Evolutionary conservation across 495 filamentous ascomycete genomes (phyloP), one percentile per base, ranked within the genome.

Genomic region (Parathielavia appendiculata): DNA sequence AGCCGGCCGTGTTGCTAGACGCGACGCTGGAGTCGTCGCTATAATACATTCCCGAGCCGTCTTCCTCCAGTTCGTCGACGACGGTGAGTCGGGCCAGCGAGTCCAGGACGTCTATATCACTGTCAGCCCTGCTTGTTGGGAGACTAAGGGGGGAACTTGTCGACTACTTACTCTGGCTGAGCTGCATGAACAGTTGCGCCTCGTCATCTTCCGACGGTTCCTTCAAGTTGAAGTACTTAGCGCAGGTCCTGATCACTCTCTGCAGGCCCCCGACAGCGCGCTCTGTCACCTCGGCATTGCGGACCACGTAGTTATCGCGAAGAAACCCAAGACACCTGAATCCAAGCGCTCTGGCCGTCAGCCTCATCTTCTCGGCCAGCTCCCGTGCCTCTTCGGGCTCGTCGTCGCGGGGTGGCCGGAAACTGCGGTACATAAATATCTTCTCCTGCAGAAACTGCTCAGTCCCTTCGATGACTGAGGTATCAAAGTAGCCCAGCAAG

Each of bases 401-500:
- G 1, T 64, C 68, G 17, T 12, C 10, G 26, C 11, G n/a, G 5
- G 43, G 50, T 6, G 71, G 63, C 17, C 8, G 67, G 60, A 9
- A 70, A 68, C 50, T 76, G 16, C 48, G 54, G 30, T 32, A 63
- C 39, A 71, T 69, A 63, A 90, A 84, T 23, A 88, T 57, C 46
- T 81, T 76, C 10, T 79, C 71, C 32, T 78, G 75, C 36, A 89
- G 65, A 49, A 87, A 72, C 5, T 73, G 73, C 50, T 85, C 76
- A 1, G 84, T 81, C 32, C 74, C 72, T 16, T 71, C 67, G 22
- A 82, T 81, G 23, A 89, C 76, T 4, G 66, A 56, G 13, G 70
- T 69, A 41, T 89, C 85, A 17, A 72, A 78, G 61, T 86, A 87
- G 45, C 81, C 80, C 19, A 91, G 75, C 26, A 93, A 66, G 3